phyloP scores from a whole-genome alignment of 805 yeast genomes.

The Cyberlindnera samutprakarnensis region DNA sequence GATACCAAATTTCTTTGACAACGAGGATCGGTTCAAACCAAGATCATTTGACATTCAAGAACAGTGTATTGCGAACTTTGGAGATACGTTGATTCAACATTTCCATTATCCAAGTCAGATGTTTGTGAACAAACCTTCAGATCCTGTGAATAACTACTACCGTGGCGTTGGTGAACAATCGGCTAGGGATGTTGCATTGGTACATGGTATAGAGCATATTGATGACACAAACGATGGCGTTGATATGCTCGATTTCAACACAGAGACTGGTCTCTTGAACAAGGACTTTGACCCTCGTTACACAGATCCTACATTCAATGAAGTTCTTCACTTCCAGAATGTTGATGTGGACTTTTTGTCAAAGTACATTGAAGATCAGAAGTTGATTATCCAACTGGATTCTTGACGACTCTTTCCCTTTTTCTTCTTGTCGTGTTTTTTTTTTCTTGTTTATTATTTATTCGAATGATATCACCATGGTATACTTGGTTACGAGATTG shows the following conservation, averaged over 20 bases:
- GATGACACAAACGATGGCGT: neutral
- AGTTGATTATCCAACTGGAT: slow-evolving; percentile 10
- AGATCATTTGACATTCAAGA: slow-evolving; percentile 18
- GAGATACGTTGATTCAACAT: slow-evolving; percentile 9
- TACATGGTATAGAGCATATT: slow-evolving; percentile 1
- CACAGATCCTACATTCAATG: slow-evolving; percentile 16
- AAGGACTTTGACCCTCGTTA: slow-evolving; percentile 20
- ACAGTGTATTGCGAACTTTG: slow-evolving; percentile 11
- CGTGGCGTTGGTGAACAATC: slow-evolving; percentile 2
- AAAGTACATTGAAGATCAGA: slow-evolving; percentile 15
- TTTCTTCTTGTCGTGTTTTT: too few species aligned
- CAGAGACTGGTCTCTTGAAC: slow-evolving; percentile 9
- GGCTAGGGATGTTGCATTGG: slow-evolving; percentile 1
- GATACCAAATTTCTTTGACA: slow-evolving; percentile 9
- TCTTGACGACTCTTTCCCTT: too few species aligned
- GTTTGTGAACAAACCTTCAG: neutral
- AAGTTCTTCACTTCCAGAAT: slow-evolving; percentile 7
- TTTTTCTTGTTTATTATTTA: too few species aligned
- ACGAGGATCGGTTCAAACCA: slow-evolving; percentile 12
- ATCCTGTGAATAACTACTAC: slow-evolving; percentile 2
- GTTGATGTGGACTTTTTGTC: slow-evolving; percentile 12
- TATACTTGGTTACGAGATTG: too few species aligned
- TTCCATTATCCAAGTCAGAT: slow-evolving; percentile 16
- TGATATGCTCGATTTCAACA: slow-evolving; percentile 8
- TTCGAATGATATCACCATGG: too few species aligned